phyloP scores from a whole-genome alignment of 2,329 filamentous ascomycete species.

The Penicillium sp. region DNA sequence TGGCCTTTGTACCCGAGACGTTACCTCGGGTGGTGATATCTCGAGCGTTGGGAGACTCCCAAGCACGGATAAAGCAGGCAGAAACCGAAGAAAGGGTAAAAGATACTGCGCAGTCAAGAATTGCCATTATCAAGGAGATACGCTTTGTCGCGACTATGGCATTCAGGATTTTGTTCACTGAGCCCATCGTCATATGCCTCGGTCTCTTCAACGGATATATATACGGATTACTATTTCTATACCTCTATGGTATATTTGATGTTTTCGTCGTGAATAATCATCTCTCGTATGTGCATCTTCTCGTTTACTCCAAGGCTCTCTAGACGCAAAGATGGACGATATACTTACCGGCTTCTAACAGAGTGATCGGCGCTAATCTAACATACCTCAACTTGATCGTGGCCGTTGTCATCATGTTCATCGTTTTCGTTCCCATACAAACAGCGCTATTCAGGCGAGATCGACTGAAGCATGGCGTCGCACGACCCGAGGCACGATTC shows the following conservation, averaged over 20 bases:
- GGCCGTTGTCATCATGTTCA: conserved; percentile 36
- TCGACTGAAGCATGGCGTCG: conserved; percentile 29
- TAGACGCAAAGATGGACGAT: no score
- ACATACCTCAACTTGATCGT: conserved; percentile 11
- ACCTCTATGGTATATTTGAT: conserved; percentile 42
- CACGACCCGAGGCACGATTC: conserved; percentile 42
- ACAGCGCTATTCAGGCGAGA: conserved; percentile 40
- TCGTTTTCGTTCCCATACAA: conserved; percentile 41
- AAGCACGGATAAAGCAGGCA: conserved; percentile 11
- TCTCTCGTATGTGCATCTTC: conserved; percentile 35
- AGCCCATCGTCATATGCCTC: conserved; percentile 40
- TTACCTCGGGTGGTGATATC: conserved; percentile 6
- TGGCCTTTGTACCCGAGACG: background rate
- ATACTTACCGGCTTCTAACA: conserved; percentile 35
- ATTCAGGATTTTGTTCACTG: conserved; percentile 41
- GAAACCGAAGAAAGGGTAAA: background rate
- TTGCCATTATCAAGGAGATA: conserved; percentile 37
- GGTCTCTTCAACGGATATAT: conserved; percentile 43
- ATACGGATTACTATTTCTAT: conserved; percentile 42
- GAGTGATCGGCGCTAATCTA: conserved; percentile 35
- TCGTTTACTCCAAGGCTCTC: conserved; percentile 15
- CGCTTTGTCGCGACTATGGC: conserved; percentile 42
- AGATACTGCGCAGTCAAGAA: conserved; percentile 28
- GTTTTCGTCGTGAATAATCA: conserved; percentile 42
- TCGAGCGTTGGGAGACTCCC: conserved; percentile 14